Base-by-base conservation (phyloP, 192 early-diverging fungal species). In the Coemansia brasiliensis region DNA sequence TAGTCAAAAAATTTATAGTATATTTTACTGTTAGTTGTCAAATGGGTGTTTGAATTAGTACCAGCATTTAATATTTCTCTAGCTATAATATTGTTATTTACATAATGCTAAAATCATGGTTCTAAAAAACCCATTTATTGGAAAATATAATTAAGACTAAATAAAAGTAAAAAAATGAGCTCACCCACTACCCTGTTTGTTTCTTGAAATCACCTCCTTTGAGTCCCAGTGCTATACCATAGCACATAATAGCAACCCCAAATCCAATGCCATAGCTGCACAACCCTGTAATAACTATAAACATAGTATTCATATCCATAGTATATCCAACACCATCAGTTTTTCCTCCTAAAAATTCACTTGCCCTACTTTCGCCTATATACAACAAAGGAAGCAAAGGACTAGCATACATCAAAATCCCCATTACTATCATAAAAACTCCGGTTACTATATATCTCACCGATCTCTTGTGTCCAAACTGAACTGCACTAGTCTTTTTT, bases 321-420 rank as follows among this genome's bases (percentile, higher is more conserved):
- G 9, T 15, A 11, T 41, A 26, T 24, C 25, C 8, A 22, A 27
- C 16, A 7, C 52, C 54, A 55, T 55, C n/a, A 4, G 10, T 17
- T 10, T 22, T 11, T 41, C 32, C 39, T 5, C 21, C 13, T 2
- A 56, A 29, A 56, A 29, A 50, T 50, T 2, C 18, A 12, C 25
- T 18, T 0, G 11, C 17, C 9, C 39, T 41, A 3, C 26, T 25
- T 18, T 43, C 27, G 4, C 55, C 55, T 7, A 56, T n/a, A 24
- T 17, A 56, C 21, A 56, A 4, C 6, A 43, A 17, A 12, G 40
- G 16, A 26, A 56, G 40, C 55, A 56, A 26, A 4, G 55, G 55
- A 16, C 43, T 43, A 6, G 40, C 55, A 8, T 35, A 41, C 16
- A 25, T 22, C 8, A 56, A 8, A 4, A 56, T 18, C 5, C 24